Base-by-base conservation (phyloP, 148 eudicot genomes). In the Amaranthus hypochondriacus region DNA sequence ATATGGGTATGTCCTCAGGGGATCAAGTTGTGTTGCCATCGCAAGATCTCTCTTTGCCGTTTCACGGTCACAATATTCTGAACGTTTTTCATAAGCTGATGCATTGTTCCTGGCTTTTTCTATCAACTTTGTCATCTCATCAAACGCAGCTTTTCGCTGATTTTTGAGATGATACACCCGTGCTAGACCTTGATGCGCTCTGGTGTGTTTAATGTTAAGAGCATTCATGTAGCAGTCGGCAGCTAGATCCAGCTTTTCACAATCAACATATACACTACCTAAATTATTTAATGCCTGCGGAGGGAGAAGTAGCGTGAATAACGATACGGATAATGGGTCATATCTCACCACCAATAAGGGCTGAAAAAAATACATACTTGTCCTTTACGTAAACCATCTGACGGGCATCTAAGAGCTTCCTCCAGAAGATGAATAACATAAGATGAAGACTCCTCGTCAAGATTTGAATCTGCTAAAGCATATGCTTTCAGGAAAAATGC, bases 121-220 rank as follows among this genome's bases (percentile, higher is more conserved):
- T 80, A 92, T 90, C 85, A 90, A 79, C 77, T 89, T 92, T 15
- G 96, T 90, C 93, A 92, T 90, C 82, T 92, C 97, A 60, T 87
- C 97, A 78, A 88, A 90, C n/a, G 96, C 97, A 84, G 89, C 86
- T 74, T 88, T 88, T 50, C 91, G 93, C 79, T 90, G 91, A 84
- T 87, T 85, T 81, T 83, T 88, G 0, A 90, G 81, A 80, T 83
- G 85, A 81, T 81, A 87, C 66, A 92, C 97, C 64, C 97, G 89
- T 57, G 97, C 97, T 80, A 92, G 77, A 67, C 96, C 97, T 77
- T 92, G 97, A 85, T 92, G 97, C 54, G 97, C 96, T 77, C 97
- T 86, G 42, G 97, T 92, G 73, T 92, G 97, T 81, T 89, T 86
- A 55, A 92, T 92, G 66, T 87, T 86, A 58, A 92, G 92, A 64